A percentile compares a stretch with the other conserved stretches of the same genome.
phyloP scores from a whole-genome alignment of 805 yeast species.

The Pichia sporocuriosa region DNA sequence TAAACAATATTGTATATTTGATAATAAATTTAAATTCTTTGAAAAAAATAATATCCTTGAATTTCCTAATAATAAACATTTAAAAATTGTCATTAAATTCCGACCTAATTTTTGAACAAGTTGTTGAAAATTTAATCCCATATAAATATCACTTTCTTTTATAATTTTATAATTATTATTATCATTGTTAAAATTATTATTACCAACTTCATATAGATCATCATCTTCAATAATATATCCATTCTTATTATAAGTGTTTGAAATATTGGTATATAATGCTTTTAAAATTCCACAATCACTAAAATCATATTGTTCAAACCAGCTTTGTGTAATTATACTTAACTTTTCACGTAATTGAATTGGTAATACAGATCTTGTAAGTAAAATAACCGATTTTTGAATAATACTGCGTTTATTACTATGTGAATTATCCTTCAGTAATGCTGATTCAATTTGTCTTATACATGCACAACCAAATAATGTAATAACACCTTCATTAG shows the following conservation, averaged over 20 bases:
- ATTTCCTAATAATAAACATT: slow-evolving; percentile 65
- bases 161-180: slow-evolving; percentile 21
- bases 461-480: slow-evolving; percentile 94
- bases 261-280: slow-evolving; percentile 61
- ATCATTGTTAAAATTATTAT: background rate
- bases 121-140: slow-evolving; percentile 69
- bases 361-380: slow-evolving; percentile 76
- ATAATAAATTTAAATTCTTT: slow-evolving; percentile 69
- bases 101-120: slow-evolving; percentile 52
- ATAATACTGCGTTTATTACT: slow-evolving; percentile 58
- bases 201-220: slow-evolving; percentile 25
- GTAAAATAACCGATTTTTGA: slow-evolving; percentile 84
- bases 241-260: slow-evolving; percentile 33
- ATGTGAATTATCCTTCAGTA: slow-evolving; percentile 32
- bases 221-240: slow-evolving; percentile 27
- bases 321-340: slow-evolving; percentile 81
- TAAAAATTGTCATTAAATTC: slow-evolving; percentile 60
- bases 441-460: slow-evolving; percentile 65
- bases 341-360: slow-evolving; percentile 85
- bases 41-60: slow-evolving; percentile 70
- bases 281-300: slow-evolving; percentile 61
- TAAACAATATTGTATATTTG: slow-evolving; percentile 76
- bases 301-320: slow-evolving; percentile 75
- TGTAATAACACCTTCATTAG: slow-evolving; percentile 43
- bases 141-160: slow-evolving; percentile 54